Percentiles rank a stretch among this genome's conserved stretches.
Evolutionary conservation across 2,329 filamentous ascomycete genomes (phyloP).

Genomic region (Leptographium radiaticola): DNA sequence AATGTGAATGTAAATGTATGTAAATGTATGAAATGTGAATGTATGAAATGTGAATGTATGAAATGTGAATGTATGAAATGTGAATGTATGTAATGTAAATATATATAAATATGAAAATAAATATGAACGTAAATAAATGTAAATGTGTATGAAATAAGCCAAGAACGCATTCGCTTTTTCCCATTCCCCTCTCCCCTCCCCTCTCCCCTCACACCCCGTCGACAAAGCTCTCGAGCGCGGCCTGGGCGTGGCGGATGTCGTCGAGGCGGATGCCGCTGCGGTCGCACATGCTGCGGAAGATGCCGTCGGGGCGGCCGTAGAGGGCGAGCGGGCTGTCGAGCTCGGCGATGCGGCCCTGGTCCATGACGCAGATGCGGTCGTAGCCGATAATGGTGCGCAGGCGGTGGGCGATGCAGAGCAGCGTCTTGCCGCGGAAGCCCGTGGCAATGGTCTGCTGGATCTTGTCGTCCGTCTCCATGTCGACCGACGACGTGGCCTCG

Average conservation of each 20-base stretch:
- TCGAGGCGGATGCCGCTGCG: conserved; percentile 59
- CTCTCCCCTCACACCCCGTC: neutral
- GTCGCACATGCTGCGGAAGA: conserved; percentile 86
- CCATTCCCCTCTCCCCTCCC: too few species aligned
- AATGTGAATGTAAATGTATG: too few species aligned
- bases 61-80: too few species aligned
- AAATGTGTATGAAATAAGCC: too few species aligned
- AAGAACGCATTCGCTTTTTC: too few species aligned
- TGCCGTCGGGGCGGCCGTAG: conserved; percentile 54
- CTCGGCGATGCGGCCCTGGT: conserved; percentile 75
- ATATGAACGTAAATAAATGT: too few species aligned
- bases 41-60: too few species aligned
- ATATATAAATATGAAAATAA: too few species aligned
- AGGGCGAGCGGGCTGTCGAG: conserved; percentile 63
- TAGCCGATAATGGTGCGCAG: conserved; percentile 88
- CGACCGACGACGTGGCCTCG: conserved; percentile 84
- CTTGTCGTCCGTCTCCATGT: conserved; percentile 94
- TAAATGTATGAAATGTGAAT: too few species aligned
- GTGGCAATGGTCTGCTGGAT: conserved; percentile 81
- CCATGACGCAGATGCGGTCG: conserved; percentile 95
- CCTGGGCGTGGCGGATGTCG: conserved; percentile 33
- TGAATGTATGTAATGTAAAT: too few species aligned
- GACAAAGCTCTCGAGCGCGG: conserved; percentile 11
- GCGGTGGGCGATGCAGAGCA: conserved; percentile 86
- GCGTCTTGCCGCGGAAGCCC: conserved; percentile 74